Evolutionary conservation across 2,329 filamentous ascomycete genomes (phyloP).

Genomic region (Calonectria pauciramosa): DNA sequence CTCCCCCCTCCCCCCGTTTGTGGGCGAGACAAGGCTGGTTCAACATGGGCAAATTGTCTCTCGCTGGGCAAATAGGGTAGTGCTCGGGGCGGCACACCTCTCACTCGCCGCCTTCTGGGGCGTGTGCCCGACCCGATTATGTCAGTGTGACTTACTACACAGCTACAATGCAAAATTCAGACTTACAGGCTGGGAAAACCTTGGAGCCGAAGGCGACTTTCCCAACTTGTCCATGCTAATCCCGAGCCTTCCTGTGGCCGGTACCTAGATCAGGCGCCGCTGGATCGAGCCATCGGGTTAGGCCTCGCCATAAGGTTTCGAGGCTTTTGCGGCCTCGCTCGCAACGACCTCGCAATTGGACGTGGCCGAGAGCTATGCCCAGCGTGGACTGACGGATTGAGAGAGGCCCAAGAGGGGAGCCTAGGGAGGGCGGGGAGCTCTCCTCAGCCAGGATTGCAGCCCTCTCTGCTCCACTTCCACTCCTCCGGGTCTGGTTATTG

Average conservation of each 20-base stretch:
- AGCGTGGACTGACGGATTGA: conserved; percentile 5
- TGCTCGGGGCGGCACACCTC: background rate
- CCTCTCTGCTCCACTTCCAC: conserved; percentile 24
- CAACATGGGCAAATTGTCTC: background rate
- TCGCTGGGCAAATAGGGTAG: background rate
- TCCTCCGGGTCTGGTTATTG: conserved; percentile 17
- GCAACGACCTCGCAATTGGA: conserved; percentile 5
- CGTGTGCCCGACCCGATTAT: background rate
- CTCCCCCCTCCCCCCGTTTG: background rate
- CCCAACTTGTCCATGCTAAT: background rate
- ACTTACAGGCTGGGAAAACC: background rate
- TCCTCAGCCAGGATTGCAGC: background rate
- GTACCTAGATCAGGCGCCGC: conserved; percentile 9
- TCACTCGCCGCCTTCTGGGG: background rate
- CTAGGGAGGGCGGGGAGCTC: background rate
- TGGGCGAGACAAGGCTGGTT: background rate
- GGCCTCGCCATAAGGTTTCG: background rate
- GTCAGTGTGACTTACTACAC: background rate
- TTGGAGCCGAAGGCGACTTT: background rate
- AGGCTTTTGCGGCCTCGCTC: background rate
- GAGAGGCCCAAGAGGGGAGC: background rate
- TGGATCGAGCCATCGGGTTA: background rate
- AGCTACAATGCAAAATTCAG: conserved; percentile 1
- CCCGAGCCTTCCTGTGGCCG: conserved; percentile 4
- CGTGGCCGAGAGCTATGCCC: background rate